A percentile compares a stretch with the other conserved stretches of the same genome.
Evolutionary conservation across 1,284 basidiomycete genomes (phyloP).

Genomic region (Polyporus tsugae): DNA sequence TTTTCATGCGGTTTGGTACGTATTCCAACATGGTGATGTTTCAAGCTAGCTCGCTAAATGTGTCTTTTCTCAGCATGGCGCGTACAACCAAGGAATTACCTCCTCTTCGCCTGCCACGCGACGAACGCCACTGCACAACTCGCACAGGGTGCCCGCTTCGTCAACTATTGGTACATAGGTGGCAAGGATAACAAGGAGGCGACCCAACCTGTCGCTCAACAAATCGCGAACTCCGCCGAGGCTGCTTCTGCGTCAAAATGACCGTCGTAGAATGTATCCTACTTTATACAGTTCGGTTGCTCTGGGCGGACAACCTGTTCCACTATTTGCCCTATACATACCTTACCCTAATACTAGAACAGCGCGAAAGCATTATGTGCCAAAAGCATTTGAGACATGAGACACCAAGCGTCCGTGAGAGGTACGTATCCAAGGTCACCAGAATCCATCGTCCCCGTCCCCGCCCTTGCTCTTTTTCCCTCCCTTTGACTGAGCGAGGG

Average conservation of each 20-base stretch:
- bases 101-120: slow-evolving; percentile 91
- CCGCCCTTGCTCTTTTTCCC: slow-evolving; percentile 78
- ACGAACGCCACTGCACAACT: slow-evolving; percentile 91
- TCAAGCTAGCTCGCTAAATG: slow-evolving; percentile 32
- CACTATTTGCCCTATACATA: slow-evolving; percentile 20
- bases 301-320: slow-evolving; percentile 14
- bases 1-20: slow-evolving; percentile 94
- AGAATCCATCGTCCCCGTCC: slow-evolving; percentile 87
- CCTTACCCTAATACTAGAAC: slow-evolving; percentile 26
- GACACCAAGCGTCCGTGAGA: background rate
- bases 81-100: slow-evolving; percentile 94
- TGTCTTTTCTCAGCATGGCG: slow-evolving; percentile 77
- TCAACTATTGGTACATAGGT: slow-evolving; percentile 90
- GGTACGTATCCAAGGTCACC: slow-evolving; percentile 55
- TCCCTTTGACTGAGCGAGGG: slow-evolving; percentile 73
- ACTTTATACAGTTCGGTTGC: slow-evolving; percentile 11
- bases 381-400: background rate
- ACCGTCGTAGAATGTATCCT: slow-evolving; percentile 18
- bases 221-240: slow-evolving; percentile 52
- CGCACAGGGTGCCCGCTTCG: slow-evolving; percentile 84
- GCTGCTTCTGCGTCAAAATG: slow-evolving; percentile 44
- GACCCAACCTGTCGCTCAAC: slow-evolving; percentile 18
- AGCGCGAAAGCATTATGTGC: slow-evolving; percentile 16
- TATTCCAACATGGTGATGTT: background rate
- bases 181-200: slow-evolving; percentile 72